These are phyloP conservation scores for Aciculosporium take DNA, from an alignment of 2,329 filamentous ascomycete genomes.

Conservation along the genomic window DNA sequence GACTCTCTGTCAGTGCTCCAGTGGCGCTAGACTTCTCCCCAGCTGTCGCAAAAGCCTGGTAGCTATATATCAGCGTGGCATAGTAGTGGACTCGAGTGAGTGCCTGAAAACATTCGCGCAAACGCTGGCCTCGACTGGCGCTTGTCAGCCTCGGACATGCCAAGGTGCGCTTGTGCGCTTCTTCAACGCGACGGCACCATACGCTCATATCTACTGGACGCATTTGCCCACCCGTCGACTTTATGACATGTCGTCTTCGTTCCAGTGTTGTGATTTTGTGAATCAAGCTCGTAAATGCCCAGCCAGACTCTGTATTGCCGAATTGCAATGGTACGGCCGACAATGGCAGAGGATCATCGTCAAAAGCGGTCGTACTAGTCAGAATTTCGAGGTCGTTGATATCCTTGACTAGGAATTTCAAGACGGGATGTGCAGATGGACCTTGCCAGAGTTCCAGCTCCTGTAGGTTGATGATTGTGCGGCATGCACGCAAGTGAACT, in stretches of 20 bases:
- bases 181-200: conserved; percentile 1
- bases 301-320: neutral
- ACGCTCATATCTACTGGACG: conserved; percentile 2
- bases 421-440: conserved; percentile 1
- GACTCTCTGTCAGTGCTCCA: neutral
- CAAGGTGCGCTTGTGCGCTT: neutral
- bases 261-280: conserved; percentile 4
- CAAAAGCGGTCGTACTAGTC: conserved; percentile 3
- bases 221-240: neutral
- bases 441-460: neutral
- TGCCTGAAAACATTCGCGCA: conserved; percentile 8
- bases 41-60: conserved; percentile 8
- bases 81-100: conserved; percentile 9
- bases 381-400: conserved; percentile 6
- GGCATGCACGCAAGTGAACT: conserved; percentile 6
- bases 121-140: conserved; percentile 1
- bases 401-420: conserved; percentile 6
- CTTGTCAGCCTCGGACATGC: conserved; percentile 6
- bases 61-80: conserved; percentile 10
- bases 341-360: neutral
- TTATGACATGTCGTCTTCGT: neutral
- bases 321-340: neutral
- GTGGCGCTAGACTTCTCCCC: neutral
- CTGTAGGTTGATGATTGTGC: conserved; percentile 2
- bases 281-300: conserved; percentile 6